Percentiles rank a stretch among this genome's conserved stretches.
Conservation (phyloP, 768 basidiomycete genomes). For the Ramaria rubella region DNA sequence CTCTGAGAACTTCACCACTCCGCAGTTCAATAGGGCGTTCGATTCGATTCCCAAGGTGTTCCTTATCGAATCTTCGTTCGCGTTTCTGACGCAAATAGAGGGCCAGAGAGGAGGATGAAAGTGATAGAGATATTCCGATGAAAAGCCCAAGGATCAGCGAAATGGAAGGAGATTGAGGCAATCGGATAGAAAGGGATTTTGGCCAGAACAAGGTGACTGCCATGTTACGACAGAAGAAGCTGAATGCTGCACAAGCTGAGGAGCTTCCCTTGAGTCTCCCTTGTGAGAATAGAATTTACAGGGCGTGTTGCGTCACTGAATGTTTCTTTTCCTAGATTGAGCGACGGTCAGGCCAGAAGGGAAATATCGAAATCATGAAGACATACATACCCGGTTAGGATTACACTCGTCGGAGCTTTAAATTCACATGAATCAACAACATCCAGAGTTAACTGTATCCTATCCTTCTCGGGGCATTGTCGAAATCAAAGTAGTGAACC, state of each 20-base stretch:
- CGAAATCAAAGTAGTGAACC: conserved; percentile 6
- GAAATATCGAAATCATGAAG: no score
- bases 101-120: conserved; percentile 61
- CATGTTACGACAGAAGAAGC: background rate
- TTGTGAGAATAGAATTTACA: no score
- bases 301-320: no score
- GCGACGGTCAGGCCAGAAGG: no score
- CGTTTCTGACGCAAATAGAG: conserved; percentile 49
- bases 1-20: conserved; percentile 64
- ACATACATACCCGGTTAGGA: no score
- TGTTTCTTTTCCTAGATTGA: no score
- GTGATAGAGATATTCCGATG: conserved; percentile 69
- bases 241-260: background rate
- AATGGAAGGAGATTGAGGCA: background rate
- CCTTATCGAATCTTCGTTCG: conserved; percentile 23
- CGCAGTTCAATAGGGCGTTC: conserved; percentile 53
- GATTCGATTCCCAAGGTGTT: conserved; percentile 18
- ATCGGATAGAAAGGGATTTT: background rate
- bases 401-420: no score
- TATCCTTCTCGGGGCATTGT: background rate
- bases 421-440: no score
- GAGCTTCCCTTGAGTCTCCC: no score
- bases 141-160: conserved; percentile 42
- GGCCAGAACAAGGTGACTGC: background rate
- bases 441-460: conserved; percentile 7